phyloP scores from a whole-genome alignment of 2,329 filamentous ascomycete genomes.

The Pyricularia sp. region DNA sequence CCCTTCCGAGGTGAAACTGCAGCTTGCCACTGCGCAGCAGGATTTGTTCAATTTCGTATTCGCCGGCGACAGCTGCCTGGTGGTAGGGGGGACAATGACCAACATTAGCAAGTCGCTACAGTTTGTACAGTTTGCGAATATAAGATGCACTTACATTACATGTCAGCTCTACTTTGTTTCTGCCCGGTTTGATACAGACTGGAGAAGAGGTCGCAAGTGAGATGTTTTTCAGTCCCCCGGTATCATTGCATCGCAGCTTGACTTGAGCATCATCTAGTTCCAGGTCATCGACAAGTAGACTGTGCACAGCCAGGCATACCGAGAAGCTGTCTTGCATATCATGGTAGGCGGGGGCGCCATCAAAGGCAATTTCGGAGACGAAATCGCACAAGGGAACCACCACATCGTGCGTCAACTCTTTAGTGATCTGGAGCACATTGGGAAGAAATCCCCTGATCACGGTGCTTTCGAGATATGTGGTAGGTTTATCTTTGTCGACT shows the following conservation, averaged over 20 bases:
- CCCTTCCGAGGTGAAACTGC: conserved; percentile 50
- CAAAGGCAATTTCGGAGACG: conserved; percentile 56
- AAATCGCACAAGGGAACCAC: conserved; percentile 58
- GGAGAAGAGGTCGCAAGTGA: conserved; percentile 19
- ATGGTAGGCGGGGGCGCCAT: conserved; percentile 56
- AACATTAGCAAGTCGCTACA: conserved; percentile 13
- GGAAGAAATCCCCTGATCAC: conserved; percentile 34
- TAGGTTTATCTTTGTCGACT: background rate
- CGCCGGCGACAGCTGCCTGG: conserved; percentile 54
- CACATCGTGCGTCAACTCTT: conserved; percentile 40
- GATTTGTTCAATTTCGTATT: conserved; percentile 63
- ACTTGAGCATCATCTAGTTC: conserved; percentile 52
- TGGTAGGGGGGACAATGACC: background rate
- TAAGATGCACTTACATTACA: conserved; percentile 25
- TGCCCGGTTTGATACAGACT: conserved; percentile 40
- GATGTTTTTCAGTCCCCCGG: conserved; percentile 45
- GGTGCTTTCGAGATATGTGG: conserved; percentile 15
- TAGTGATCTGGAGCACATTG: conserved; percentile 33
- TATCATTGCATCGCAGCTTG: conserved; percentile 42
- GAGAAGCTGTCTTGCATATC: conserved; percentile 63
- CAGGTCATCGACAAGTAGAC: conserved; percentile 59
- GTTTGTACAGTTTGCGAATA: background rate
- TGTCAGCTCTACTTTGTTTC: conserved; percentile 29
- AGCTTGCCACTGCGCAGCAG: conserved; percentile 52
- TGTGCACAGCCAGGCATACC: conserved; percentile 53